These are phyloP conservation scores for Royoungia palumana DNA, from an alignment of 768 basidiomycete genomes.

Conservation along the genomic window DNA sequence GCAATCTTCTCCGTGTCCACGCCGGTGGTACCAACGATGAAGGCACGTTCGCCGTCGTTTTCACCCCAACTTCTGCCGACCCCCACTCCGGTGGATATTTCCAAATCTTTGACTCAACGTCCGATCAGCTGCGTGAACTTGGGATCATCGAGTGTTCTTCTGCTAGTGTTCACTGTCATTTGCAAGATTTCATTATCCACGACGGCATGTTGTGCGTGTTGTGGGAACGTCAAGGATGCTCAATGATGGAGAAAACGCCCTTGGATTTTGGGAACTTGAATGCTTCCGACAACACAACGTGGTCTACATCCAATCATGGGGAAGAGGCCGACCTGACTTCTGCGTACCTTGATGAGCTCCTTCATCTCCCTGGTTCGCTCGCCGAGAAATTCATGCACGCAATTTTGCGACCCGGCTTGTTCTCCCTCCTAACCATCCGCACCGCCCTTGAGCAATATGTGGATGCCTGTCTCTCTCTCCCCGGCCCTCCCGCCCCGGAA, in stretches of 20 bases:
- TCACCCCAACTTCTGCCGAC: slow-evolving; percentile 66
- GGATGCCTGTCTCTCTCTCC: slow-evolving; percentile 63
- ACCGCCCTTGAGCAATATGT: slow-evolving; percentile 83
- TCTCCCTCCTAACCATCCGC: slow-evolving; percentile 77
- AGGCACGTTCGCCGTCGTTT: slow-evolving; percentile 62
- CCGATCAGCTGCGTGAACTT: slow-evolving; percentile 58
- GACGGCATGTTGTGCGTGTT: slow-evolving; percentile 57
- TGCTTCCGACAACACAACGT: slow-evolving; percentile 35
- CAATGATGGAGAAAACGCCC: slow-evolving; percentile 58
- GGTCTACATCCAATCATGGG: slow-evolving; percentile 60
- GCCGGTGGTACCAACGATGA: slow-evolving; percentile 45
- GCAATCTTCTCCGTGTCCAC: slow-evolving; percentile 65
- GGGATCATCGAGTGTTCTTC: slow-evolving; percentile 58
- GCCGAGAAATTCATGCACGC: slow-evolving; percentile 78
- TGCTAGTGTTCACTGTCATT: slow-evolving; percentile 61
- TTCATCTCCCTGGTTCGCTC: slow-evolving; percentile 67
- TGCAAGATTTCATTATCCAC: slow-evolving; percentile 74
- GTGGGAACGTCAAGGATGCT: slow-evolving; percentile 80
- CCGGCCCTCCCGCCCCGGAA: slow-evolving; percentile 52
- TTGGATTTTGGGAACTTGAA: slow-evolving; percentile 39
- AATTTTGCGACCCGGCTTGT: slow-evolving; percentile 83
- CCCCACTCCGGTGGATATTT: slow-evolving; percentile 77
- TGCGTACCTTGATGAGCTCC: slow-evolving; percentile 82
- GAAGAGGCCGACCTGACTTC: slow-evolving; percentile 76
- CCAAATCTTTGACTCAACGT: slow-evolving; percentile 54